Evolutionary conservation across 1,284 basidiomycete genomes (phyloP).

Genomic region (Cystobasidiaceae sp.): DNA sequence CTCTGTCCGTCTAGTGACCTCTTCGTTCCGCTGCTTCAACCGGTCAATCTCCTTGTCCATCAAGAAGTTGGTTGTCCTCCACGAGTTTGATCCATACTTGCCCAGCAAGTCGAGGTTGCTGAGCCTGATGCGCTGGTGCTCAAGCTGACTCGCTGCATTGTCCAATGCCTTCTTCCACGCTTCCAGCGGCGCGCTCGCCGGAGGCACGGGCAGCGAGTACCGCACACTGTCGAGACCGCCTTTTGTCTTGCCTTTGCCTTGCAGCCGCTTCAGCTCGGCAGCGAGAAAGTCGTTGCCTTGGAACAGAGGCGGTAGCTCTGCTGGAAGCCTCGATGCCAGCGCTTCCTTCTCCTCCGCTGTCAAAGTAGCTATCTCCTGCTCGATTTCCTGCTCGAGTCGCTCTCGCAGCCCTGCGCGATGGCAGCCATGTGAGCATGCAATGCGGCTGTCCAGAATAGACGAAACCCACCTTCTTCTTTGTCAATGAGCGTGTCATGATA

Average conservation of each 20-base stretch:
- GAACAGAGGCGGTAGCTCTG: constrained; percentile 14
- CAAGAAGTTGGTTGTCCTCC: constrained; percentile 83
- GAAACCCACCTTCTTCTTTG: constrained; percentile 14
- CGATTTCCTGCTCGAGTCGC: constrained; percentile 22
- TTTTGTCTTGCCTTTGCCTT: constrained; percentile 7
- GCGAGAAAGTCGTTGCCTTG: constrained; percentile 12
- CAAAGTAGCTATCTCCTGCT: not conserved
- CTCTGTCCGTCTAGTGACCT: constrained; percentile 66
- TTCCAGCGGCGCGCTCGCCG: constrained; percentile 60
- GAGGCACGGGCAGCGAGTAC: constrained; percentile 71
- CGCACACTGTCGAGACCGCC: constrained; percentile 63
- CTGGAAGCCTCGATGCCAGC: constrained; percentile 11
- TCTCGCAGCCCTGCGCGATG: constrained; percentile 12
- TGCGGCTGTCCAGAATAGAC: not conserved
- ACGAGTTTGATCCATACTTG: constrained; percentile 82
- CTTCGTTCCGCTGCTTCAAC: constrained; percentile 65
- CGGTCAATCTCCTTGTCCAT: constrained; percentile 71
- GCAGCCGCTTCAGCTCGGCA: constrained; percentile 12
- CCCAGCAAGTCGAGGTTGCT: constrained; percentile 79
- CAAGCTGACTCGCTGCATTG: constrained; percentile 77
- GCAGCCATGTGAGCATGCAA: not conserved
- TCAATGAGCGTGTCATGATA: constrained; percentile 29
- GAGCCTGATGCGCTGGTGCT: constrained; percentile 82
- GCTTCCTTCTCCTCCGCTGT: constrained; percentile 4
- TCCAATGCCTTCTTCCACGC: constrained; percentile 73